Base-by-base conservation (phyloP, 2,329 filamentous ascomycete species). In the Aspergillus glaucus region DNA sequence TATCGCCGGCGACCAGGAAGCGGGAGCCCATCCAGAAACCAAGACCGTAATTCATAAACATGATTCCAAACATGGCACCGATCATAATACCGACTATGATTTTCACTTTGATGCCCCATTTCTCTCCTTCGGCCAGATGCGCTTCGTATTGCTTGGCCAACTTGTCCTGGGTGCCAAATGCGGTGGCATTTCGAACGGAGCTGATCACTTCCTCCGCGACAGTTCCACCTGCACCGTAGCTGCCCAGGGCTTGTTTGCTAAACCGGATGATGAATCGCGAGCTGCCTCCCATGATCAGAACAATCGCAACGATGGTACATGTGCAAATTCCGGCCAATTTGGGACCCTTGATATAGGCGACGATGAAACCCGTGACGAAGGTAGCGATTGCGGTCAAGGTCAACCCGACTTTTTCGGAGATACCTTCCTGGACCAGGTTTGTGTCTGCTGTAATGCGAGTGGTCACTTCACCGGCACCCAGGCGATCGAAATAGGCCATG, bases 371-470 rank as follows among this genome's bases (percentile, higher is more conserved):
- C 0, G 91, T 84, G 48, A 95, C 72, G 62, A 97, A 97, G 7
- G 88, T 91, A 1, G 90, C 82, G 3, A 90, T 44, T 10, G 88
- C 87, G 12, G 84, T 82, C 48, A 95, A 65, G 0, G 88, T 90
- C 54, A 95, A 72, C 12, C 82, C 84, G 41, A 95, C 80, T 73
- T 95, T 95, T 68, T 95, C 88, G 0, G 88, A 94, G 42, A 98
- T 89, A 49, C 90, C 92, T 57, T 95, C 91, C 67, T 96, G 92
- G 48, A 97, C 85, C 46, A 95, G 75, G 62, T 95, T 96, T 41
- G 89, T 95, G 66, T 97, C 92, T 9, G 91, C 86, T 0, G 92
- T 97, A 59, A 96, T 95, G 55, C 91, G 85, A 1, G 91, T 95
- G 0, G 91, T 95, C 52, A 97, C 88, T 70, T 96, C 93, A 50